Evolutionary conservation across 441 rosid genomes (phyloP).

Genomic region (Dalechampia spathulata): DNA sequence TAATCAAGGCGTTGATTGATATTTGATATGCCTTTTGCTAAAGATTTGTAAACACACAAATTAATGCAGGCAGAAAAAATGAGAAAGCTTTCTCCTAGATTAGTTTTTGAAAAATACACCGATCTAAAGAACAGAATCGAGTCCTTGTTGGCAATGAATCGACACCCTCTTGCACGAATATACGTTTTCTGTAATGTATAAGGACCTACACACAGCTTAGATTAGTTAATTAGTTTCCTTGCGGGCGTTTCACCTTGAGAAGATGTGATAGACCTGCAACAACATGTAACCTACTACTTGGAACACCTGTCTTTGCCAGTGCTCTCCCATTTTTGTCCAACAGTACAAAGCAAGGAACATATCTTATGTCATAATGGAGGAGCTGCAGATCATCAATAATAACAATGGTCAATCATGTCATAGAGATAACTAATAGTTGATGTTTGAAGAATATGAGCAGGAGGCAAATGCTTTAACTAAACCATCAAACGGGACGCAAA

Average conservation of each 20-base stretch:
- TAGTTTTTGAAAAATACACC: not conserved
- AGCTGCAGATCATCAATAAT: slow-evolving; percentile 41
- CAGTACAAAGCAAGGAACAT: slow-evolving; percentile 87
- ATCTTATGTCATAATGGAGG: slow-evolving; percentile 75
- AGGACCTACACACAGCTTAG: not conserved
- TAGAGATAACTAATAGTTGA: not conserved
- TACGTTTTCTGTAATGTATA: not conserved
- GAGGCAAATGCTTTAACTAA: too few species aligned
- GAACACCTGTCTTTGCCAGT: slow-evolving; percentile 74
- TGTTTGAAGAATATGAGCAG: not conserved
- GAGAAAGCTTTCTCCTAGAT: not conserved
- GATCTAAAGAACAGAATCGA: not conserved
- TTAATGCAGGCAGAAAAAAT: not conserved
- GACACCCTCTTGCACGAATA: not conserved
- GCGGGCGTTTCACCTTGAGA: slow-evolving; percentile 57
- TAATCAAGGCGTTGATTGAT: too few species aligned
- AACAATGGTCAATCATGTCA: slow-evolving; percentile 9
- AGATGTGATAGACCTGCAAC: slow-evolving; percentile 81
- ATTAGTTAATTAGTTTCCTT: slow-evolving; percentile 9
- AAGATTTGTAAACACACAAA: not conserved
- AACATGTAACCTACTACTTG: slow-evolving; percentile 75
- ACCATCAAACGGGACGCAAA: too few species aligned
- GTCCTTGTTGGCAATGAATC: too few species aligned
- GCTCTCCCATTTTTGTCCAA: slow-evolving; percentile 81
- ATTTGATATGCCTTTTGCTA: too few species aligned